phyloP scores from a whole-genome alignment of 2,329 filamentous ascomycete species.

The Monilinia polystroma region DNA sequence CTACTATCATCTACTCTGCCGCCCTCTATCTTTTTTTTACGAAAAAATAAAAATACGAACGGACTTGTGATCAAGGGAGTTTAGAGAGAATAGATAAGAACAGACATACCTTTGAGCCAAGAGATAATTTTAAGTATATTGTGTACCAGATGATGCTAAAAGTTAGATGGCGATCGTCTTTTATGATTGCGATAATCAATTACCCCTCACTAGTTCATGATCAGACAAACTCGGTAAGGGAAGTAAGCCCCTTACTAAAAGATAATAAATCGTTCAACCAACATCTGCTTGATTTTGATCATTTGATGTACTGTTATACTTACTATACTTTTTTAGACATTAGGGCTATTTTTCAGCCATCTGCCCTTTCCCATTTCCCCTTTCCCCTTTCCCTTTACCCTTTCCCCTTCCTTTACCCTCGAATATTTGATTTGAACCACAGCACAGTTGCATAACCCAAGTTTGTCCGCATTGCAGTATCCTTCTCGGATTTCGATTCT shows the following conservation, averaged over 20 bases:
- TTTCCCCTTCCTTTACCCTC: background rate
- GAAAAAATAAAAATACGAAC: background rate
- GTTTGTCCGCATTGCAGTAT: background rate
- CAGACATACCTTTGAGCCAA: background rate
- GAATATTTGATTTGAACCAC: background rate
- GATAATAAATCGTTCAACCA: background rate
- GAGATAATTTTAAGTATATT: background rate
- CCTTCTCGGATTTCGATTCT: background rate
- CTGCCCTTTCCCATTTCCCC: too few species aligned
- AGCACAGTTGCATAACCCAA: background rate
- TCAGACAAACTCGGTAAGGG: background rate
- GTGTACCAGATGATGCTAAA: background rate
- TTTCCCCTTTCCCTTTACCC: background rate
- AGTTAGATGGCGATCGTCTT: constrained; percentile 5
- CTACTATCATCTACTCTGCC: background rate
- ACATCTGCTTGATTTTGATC: background rate
- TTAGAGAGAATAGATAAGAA: background rate
- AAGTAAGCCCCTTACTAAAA: background rate
- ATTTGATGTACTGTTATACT: background rate
- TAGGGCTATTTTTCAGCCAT: background rate
- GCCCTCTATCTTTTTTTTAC: background rate
- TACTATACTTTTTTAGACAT: too few species aligned
- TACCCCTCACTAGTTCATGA: constrained; percentile 2
- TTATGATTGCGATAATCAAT: constrained; percentile 17
- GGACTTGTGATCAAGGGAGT: background rate